These are phyloP conservation scores for Sporobolomyces phaffii DNA, from an alignment of 768 basidiomycete genomes.

Conservation along the genomic window DNA sequence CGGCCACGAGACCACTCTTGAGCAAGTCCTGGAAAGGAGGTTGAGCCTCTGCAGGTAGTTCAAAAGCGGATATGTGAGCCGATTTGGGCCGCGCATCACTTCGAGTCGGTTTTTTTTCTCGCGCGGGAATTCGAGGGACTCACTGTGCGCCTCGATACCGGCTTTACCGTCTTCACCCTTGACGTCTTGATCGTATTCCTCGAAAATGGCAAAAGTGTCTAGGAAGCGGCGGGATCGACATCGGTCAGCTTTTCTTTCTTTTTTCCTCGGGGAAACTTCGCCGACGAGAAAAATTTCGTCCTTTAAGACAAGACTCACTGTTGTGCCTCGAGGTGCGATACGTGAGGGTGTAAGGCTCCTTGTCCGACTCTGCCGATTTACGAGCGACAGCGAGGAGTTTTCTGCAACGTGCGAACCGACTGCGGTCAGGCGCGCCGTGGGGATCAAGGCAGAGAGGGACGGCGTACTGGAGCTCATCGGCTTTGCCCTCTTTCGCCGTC, in stretches of 20 bases:
- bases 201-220: conserved; percentile 23
- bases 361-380: conserved; percentile 10
- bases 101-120: too few relatives aligned
- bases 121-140: too few relatives aligned
- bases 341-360: conserved; percentile 28
- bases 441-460: too few relatives aligned
- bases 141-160: conserved; percentile 33
- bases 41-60: conserved; percentile 6
- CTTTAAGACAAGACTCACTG: not conserved
- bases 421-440: too few relatives aligned
- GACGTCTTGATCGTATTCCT: conserved; percentile 29
- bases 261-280: too few relatives aligned
- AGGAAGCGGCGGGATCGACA: too few relatives aligned
- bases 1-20: conserved; percentile 19
- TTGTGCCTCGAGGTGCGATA: conserved; percentile 14
- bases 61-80: not conserved
- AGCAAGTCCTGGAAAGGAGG: conserved; percentile 27
- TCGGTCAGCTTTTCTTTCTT: too few relatives aligned
- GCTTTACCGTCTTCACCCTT: not conserved
- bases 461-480: conserved; percentile 15
- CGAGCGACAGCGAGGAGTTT: conserved; percentile 1
- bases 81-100: too few relatives aligned
- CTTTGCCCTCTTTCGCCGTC: conserved; percentile 16
- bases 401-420: too few relatives aligned
- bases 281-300: too few relatives aligned